Evolutionary conservation across 345 rosid genomes (phyloP).

Genomic region (Laguncularia racemosa): DNA sequence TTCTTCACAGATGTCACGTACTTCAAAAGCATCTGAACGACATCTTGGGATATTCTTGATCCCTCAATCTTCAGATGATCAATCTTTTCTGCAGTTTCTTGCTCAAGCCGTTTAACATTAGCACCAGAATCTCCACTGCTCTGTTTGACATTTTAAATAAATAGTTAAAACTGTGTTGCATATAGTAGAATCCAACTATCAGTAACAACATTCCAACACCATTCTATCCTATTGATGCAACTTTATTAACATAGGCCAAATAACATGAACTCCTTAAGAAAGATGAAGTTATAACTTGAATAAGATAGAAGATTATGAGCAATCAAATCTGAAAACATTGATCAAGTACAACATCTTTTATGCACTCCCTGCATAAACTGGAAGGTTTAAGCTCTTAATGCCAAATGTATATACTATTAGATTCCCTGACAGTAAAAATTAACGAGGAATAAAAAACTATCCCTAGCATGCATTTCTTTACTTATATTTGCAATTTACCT

Average conservation of each 20-base stretch:
- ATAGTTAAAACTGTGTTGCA: neutral
- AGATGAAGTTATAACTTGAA: no score
- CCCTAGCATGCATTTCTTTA: no score
- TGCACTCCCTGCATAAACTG: no score
- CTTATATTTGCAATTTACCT: neutral
- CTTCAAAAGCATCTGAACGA: constrained; percentile 63
- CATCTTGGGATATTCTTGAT: constrained; percentile 47
- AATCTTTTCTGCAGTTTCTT: constrained; percentile 65
- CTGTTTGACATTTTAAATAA: constrained; percentile 26
- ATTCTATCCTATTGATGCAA: neutral
- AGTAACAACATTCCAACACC: neutral
- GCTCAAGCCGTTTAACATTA: constrained; percentile 79
- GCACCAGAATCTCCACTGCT: constrained; percentile 86
- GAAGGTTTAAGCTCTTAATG: no score
- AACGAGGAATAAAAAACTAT: no score
- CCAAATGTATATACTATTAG: neutral
- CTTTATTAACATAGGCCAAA: no score
- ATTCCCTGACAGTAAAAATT: neutral
- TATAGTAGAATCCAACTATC: neutral
- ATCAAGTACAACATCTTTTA: no score
- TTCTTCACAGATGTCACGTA: constrained; percentile 58
- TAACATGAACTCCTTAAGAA: no score
- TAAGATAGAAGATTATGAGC: no score
- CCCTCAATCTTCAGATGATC: constrained; percentile 50
- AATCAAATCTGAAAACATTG: no score